A percentile compares a stretch with the other conserved stretches of the same genome.
Conservation (phyloP, 768 basidiomycete species). For the Boletus pseudo-olivaceus region DNA sequence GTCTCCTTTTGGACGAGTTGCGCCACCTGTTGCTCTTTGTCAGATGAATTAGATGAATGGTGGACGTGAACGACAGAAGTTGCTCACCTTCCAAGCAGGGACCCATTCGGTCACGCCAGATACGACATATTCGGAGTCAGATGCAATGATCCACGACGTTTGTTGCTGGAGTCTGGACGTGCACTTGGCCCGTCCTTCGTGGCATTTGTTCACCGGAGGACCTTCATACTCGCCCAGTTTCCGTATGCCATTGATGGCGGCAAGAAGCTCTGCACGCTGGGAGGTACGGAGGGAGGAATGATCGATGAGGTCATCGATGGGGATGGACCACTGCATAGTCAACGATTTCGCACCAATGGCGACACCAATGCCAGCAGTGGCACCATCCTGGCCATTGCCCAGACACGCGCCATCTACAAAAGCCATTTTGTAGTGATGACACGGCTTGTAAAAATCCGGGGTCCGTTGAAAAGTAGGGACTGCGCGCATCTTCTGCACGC, state of each 20-base stretch:
- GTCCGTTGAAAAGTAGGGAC: not conserved
- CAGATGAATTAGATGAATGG: too few species aligned
- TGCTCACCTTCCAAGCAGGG: constrained; percentile 1
- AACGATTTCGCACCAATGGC: constrained; percentile 11
- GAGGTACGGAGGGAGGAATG: constrained; percentile 15
- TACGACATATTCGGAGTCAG: constrained; percentile 2
- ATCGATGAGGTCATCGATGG: constrained; percentile 21
- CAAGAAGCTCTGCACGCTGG: constrained; percentile 7
- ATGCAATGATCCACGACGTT: not conserved
- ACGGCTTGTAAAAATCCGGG: constrained; percentile 4
- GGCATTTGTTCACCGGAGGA: not conserved
- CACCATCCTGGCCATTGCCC: constrained; percentile 11
- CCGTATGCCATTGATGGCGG: not conserved
- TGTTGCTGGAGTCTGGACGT: not conserved
- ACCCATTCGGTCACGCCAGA: constrained; percentile 1
- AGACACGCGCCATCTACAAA: not conserved
- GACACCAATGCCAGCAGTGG: constrained; percentile 25
- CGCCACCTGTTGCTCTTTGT: too few species aligned
- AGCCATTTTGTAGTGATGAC: constrained; percentile 13
- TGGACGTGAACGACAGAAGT: not conserved
- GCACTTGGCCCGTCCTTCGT: not conserved
- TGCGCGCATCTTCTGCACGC: not conserved
- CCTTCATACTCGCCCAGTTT: not conserved
- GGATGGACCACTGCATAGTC: constrained; percentile 14
- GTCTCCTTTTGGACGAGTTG: not conserved